Percentiles rank a stretch among this genome's conserved stretches.
Evolutionary conservation across 257 asterid genomes (phyloP).

Genomic region (Gynochthodes officinalis): DNA sequence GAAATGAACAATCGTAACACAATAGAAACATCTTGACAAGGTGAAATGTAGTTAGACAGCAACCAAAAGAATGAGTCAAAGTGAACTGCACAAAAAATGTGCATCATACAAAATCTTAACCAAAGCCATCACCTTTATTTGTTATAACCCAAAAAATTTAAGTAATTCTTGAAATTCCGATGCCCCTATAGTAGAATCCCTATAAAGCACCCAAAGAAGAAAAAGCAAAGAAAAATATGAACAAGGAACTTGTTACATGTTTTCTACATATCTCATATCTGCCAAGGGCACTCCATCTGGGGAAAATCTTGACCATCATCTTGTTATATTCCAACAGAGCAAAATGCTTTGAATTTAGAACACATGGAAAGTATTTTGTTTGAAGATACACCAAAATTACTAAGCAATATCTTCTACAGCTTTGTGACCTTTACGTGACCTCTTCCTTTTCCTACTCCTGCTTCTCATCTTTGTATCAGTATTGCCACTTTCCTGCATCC

Average conservation of each 20-base stretch:
- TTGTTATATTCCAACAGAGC: neutral
- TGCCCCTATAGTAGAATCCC: neutral
- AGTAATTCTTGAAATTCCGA: neutral
- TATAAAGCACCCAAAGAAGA: neutral
- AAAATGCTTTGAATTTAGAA: neutral
- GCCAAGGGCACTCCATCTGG: neutral
- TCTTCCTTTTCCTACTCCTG: slow-evolving; percentile 24
- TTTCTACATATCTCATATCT: neutral
- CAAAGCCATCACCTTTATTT: too few relatives aligned
- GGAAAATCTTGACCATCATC: neutral
- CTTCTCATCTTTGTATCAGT: slow-evolving; percentile 12
- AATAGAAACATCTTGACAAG: too few relatives aligned
- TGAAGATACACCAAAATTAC: neutral
- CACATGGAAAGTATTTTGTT: neutral
- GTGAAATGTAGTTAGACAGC: too few relatives aligned
- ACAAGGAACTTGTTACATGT: neutral
- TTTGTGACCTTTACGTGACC: slow-evolving; percentile 14
- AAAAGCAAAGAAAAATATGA: neutral
- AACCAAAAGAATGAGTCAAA: too few relatives aligned
- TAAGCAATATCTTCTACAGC: slow-evolving; percentile 10
- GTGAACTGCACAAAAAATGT: too few relatives aligned
- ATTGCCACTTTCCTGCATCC: slow-evolving; percentile 14
- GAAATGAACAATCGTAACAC: too few relatives aligned
- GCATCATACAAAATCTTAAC: too few relatives aligned
- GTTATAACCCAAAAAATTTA: too few relatives aligned